Evolutionary conservation across 371 early-diverging fungal species (phyloP).

Genomic region (Syncephalastrum sp.): DNA sequence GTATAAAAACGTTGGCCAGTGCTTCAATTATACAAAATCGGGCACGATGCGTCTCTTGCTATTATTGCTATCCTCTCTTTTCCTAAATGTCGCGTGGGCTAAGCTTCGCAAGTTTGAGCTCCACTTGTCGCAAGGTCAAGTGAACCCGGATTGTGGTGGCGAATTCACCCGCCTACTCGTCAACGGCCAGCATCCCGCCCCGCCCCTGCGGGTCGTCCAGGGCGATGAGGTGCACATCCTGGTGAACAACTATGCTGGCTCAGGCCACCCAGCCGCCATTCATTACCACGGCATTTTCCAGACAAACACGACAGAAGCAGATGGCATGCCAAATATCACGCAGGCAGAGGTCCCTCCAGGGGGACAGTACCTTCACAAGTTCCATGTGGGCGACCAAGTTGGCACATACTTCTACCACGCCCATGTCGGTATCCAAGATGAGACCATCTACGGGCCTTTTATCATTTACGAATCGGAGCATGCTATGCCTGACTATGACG

Average conservation of each 20-base stretch:
- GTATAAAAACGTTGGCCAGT: no score
- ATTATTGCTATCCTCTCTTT: constrained; percentile 1
- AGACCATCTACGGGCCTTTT: constrained; percentile 37
- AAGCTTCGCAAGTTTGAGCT: constrained; percentile 19
- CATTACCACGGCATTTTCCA: constrained; percentile 50
- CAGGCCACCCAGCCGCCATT: constrained; percentile 15
- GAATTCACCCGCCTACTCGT: constrained; percentile 15
- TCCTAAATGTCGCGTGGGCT: not conserved
- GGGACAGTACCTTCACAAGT: constrained; percentile 23
- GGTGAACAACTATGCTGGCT: constrained; percentile 24
- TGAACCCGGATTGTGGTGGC: constrained; percentile 33
- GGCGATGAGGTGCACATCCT: constrained; percentile 32
- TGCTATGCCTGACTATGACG: constrained; percentile 17
- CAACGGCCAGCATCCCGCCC: constrained; percentile 47
- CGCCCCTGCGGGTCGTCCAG: constrained; percentile 30
- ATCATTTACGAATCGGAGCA: constrained; percentile 42
- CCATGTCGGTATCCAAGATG: constrained; percentile 39
- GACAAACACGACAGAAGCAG: constrained; percentile 31
- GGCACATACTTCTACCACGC: constrained; percentile 54
- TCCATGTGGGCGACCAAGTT: constrained; percentile 30
- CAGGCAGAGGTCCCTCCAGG: constrained; percentile 40
- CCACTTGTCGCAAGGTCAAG: constrained; percentile 4
- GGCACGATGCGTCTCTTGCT: not conserved
- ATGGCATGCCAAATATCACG: constrained; percentile 45
- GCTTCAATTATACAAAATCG: no score